phyloP scores from a whole-genome alignment of 116 monocot species.

The Posidonia oceanica region DNA sequence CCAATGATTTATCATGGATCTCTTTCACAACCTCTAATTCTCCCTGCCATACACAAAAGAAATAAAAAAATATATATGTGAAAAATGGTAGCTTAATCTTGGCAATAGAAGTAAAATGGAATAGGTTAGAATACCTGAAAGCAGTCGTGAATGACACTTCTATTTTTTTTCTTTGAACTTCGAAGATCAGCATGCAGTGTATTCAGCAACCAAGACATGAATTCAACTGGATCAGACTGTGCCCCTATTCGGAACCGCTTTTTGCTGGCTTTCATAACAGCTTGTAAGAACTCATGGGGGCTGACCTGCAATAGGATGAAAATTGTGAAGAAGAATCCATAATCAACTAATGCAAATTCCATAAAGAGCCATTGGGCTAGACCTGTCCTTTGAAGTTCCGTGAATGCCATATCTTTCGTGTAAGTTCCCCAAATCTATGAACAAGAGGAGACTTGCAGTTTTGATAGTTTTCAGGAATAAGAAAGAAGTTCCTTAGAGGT shows the following conservation, averaged over 20 bases:
- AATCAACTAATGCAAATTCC: background rate
- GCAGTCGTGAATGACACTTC: conserved; percentile 83
- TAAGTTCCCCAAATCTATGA: conserved; percentile 93
- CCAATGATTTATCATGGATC: conserved; percentile 36
- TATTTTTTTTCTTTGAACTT: conserved; percentile 64
- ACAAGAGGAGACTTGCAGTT: conserved; percentile 85
- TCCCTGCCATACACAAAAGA: conserved; percentile 34
- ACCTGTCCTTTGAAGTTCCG: conserved; percentile 99
- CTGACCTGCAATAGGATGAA: conserved; percentile 65
- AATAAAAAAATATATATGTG: background rate
- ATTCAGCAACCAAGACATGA: conserved; percentile 97
- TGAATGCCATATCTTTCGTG: conserved; percentile 94
- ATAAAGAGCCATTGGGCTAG: background rate
- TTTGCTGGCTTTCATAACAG: conserved; percentile 93
- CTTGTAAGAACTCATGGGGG: conserved; percentile 96
- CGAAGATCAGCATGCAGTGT: conserved; percentile 75
- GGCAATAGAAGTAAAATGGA: too few relatives aligned
- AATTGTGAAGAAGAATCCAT: background rate
- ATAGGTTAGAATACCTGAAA: conserved; percentile 55
- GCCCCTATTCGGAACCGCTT: conserved; percentile 93
- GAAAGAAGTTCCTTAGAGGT: conserved; percentile 93
- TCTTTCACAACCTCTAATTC: conserved; percentile 96
- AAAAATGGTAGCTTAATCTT: too few relatives aligned
- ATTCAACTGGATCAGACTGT: conserved; percentile 97
- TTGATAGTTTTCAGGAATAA: conserved; percentile 90